Conservation (phyloP, 1,284 basidiomycete species). For the Vanrija sp. region DNA sequence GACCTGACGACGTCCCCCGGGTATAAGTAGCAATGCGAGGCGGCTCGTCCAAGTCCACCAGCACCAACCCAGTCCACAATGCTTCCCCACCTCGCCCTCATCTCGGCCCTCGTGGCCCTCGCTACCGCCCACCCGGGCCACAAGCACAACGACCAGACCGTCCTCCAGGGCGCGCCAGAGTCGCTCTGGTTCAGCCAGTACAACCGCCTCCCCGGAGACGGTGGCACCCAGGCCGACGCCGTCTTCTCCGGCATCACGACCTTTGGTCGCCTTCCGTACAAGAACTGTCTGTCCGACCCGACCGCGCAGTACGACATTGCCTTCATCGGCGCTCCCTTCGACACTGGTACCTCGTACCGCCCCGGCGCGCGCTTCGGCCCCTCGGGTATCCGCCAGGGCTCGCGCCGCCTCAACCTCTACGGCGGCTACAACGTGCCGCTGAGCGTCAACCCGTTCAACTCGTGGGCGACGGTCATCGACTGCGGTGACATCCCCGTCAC, state of each 20-base stretch:
- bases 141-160: background rate
- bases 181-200: constrained; percentile 5
- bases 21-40: too few species aligned
- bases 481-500: constrained; percentile 36
- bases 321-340: constrained; percentile 74
- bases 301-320: constrained; percentile 48
- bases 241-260: constrained; percentile 39
- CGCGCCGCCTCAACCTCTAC: constrained; percentile 18
- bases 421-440: constrained; percentile 32
- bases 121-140: background rate
- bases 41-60: too few species aligned
- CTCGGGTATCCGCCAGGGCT: constrained; percentile 61
- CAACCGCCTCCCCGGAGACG: constrained; percentile 3
- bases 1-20: too few species aligned
- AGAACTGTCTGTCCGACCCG: constrained; percentile 32
- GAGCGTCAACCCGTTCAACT: constrained; percentile 31
- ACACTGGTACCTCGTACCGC: constrained; percentile 48
- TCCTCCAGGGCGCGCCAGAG: constrained; percentile 2
- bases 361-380: constrained; percentile 72
- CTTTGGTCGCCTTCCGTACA: constrained; percentile 43
- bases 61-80: background rate
- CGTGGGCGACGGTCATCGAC: constrained; percentile 36
- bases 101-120: background rate
- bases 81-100: background rate
- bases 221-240: constrained; percentile 3